Evolutionary conservation across 495 filamentous ascomycete species (phyloP).

Genomic region (Cetradonia linearis): DNA sequence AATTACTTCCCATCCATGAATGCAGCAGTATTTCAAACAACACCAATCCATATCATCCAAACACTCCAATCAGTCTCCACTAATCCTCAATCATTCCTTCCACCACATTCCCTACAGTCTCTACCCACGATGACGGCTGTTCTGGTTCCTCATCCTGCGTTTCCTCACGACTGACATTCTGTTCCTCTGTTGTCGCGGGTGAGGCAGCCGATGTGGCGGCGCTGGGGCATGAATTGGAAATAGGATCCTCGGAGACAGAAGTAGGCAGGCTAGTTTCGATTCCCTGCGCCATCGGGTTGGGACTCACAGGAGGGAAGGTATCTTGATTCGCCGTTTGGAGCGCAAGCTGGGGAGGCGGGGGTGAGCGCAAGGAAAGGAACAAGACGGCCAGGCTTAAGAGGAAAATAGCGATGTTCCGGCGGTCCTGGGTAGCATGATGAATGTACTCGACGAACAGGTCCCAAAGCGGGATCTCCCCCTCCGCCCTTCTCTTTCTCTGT

Average conservation of each 20-base stretch:
- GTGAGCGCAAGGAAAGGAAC: constrained; percentile 38
- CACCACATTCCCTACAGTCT: constrained; percentile 2
- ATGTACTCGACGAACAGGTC: constrained; percentile 60
- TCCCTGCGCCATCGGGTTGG: neutral
- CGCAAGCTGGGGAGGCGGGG: neutral
- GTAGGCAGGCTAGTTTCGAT: neutral
- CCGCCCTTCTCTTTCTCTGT: constrained; percentile 24
- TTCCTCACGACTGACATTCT: neutral
- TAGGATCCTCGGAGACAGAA: neutral
- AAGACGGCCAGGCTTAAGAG: constrained; percentile 50
- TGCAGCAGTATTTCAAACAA: neutral
- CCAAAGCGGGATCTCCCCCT: constrained; percentile 31
- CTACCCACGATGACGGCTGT: neutral
- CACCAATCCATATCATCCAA: neutral
- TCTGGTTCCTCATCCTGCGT: neutral
- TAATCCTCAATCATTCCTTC: constrained; percentile 12
- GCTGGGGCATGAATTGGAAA: neutral
- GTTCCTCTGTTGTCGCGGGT: neutral
- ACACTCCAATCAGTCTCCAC: neutral
- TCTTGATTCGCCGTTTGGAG: neutral
- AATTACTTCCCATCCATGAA: too few relatives aligned
- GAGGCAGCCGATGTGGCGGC: neutral
- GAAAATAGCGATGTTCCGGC: constrained; percentile 59
- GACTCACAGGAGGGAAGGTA: neutral
- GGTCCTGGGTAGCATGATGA: constrained; percentile 55